Conservation (phyloP, 805 yeast genomes). For the Saccharomycopsis selenospora region DNA sequence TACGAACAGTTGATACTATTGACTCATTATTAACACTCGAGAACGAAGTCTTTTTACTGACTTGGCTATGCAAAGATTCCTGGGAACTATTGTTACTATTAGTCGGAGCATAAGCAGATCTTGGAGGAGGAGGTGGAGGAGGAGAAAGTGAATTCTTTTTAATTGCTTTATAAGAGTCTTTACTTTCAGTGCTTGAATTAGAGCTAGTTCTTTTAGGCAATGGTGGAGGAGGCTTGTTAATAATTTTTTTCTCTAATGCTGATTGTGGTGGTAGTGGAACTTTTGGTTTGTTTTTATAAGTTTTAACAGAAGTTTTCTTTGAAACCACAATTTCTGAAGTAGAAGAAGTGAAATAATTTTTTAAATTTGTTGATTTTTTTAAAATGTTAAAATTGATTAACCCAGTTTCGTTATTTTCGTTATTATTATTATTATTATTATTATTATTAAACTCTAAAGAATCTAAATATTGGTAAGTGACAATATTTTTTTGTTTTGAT, state of each 20-base stretch:
- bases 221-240: not conserved
- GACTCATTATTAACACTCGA: constrained; percentile 1
- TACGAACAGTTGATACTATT: not conserved
- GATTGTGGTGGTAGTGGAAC: not conserved
- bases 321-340: not conserved
- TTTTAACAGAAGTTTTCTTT: not conserved
- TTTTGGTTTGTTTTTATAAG: not conserved
- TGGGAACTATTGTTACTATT: constrained; percentile 3
- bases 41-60: not conserved
- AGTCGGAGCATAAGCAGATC: not conserved
- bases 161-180: not conserved
- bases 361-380: constrained; percentile 9
- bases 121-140: constrained; percentile 4
- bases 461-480: constrained; percentile 1
- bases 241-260: not conserved
- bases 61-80: constrained; percentile 8
- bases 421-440: not conserved
- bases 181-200: constrained; percentile 1
- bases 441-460: not conserved
- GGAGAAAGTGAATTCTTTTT: constrained; percentile 5
- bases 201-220: not conserved
- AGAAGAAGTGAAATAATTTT: constrained; percentile 6
- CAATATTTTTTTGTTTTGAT: not conserved
- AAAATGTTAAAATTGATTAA: not conserved
- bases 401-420: not conserved